Evolutionary conservation across 805 yeast genomes (phyloP).

Genomic region (Sugiyamaella boreocaroliniensis): DNA sequence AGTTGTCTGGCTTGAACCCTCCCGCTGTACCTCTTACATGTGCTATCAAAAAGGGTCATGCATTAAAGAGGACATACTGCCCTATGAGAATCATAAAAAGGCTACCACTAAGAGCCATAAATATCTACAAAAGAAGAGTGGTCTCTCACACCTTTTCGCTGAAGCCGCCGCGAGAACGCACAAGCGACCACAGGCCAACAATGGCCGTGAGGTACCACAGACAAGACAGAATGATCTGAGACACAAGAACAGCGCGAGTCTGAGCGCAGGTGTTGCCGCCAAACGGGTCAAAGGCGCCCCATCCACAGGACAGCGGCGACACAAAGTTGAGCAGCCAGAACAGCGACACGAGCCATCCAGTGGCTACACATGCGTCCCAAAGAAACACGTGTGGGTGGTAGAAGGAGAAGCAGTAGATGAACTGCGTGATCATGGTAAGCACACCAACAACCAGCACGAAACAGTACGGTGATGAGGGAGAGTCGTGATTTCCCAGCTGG

Average conservation of each 20-base stretch:
- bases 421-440: slow-evolving; percentile 23
- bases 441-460: slow-evolving; percentile 23
- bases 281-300: slow-evolving; percentile 27
- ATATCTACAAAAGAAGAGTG: not conserved
- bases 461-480: slow-evolving; percentile 23
- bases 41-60: not conserved
- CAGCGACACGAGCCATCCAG: slow-evolving; percentile 20
- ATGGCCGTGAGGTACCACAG: slow-evolving; percentile 24
- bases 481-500: slow-evolving; percentile 11
- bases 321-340: slow-evolving; percentile 23
- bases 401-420: slow-evolving; percentile 24
- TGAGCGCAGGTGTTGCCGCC: slow-evolving; percentile 24
- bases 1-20: too few species aligned
- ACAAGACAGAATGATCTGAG: slow-evolving; percentile 22
- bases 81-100: not conserved
- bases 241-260: slow-evolving; percentile 21
- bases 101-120: not conserved
- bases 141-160: slow-evolving; percentile 1
- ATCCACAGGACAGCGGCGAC: slow-evolving; percentile 21
- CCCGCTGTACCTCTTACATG: not conserved
- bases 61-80: not conserved
- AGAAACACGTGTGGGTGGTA: slow-evolving; percentile 17
- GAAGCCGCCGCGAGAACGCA: slow-evolving; percentile 9
- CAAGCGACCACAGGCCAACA: slow-evolving; percentile 17
- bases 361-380: slow-evolving; percentile 24